phyloP scores from a whole-genome alignment of 78 protist species.

The Chrysochromulina tobinii region DNA sequence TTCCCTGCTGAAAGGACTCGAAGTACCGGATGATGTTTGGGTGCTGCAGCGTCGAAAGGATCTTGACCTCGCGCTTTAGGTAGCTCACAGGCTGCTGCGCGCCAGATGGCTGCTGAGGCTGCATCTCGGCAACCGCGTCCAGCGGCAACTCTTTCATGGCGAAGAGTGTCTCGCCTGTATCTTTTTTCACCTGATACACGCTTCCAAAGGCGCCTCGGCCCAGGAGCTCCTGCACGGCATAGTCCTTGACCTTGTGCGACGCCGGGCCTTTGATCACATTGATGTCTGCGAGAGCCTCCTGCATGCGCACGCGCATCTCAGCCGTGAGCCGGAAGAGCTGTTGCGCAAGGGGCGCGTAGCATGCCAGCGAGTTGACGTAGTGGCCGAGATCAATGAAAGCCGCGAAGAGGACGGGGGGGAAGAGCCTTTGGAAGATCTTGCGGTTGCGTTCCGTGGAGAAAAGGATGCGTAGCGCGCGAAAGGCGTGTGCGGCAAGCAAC shows the following conservation, averaged over 20 bases:
- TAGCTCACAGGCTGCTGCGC: too few relatives aligned
- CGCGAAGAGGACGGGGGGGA: conserved; percentile 41
- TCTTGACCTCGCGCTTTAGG: background rate
- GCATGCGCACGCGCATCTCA: background rate
- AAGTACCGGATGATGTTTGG: conserved; percentile 19
- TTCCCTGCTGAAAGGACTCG: background rate
- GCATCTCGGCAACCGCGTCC: background rate
- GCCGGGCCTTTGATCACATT: background rate
- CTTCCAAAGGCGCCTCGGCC: background rate
- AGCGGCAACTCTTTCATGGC: conserved; percentile 10
- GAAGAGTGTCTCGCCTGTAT: background rate
- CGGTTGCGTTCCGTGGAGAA: conserved; percentile 53
- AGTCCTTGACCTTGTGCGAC: background rate
- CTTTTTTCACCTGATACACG: background rate
- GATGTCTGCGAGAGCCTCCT: background rate
- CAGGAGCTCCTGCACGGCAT: conserved; percentile 4
- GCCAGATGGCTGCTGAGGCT: too few relatives aligned
- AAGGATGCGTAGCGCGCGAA: conserved; percentile 1
- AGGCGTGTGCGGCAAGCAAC: background rate
- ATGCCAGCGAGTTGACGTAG: background rate
- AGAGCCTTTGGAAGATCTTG: conserved; percentile 16
- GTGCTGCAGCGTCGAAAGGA: background rate
- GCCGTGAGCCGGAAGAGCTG: background rate
- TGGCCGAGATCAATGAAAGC: conserved; percentile 47
- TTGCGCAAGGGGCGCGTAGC: background rate